A percentile compares a stretch with the other conserved stretches of the same genome.
Evolutionary conservation across 2,329 filamentous ascomycete genomes (phyloP).

Genomic region (Rhexocercosporidium sp.): DNA sequence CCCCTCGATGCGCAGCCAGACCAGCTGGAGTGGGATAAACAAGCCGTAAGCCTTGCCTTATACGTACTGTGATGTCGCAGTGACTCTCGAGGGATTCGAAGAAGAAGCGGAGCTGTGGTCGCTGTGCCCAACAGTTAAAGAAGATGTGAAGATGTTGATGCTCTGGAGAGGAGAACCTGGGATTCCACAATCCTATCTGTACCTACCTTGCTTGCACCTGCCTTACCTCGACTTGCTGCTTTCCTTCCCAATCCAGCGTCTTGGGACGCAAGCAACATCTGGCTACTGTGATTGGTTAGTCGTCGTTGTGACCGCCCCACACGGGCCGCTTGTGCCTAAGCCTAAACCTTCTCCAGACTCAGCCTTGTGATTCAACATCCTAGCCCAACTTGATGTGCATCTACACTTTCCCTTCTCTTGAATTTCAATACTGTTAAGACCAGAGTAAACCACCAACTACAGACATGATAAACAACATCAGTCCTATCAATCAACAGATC

Average conservation of each 20-base stretch:
- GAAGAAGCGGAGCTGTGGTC: not conserved
- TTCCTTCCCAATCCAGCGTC: conserved; percentile 12
- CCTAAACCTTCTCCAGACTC: not conserved
- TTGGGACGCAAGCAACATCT: not conserved
- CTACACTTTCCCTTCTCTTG: conserved; percentile 3
- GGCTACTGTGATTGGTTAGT: conserved; percentile 5
- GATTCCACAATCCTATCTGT: not conserved
- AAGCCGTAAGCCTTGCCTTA: conserved; percentile 1
- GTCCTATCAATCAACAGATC: no score
- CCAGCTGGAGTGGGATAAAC: conserved; percentile 8
- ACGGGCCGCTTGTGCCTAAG: not conserved
- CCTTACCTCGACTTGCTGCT: conserved; percentile 6
- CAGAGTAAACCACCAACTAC: not conserved
- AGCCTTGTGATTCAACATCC: conserved; percentile 12
- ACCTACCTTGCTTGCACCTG: no score
- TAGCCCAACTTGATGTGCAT: not conserved
- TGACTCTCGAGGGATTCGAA: no score
- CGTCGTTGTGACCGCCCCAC: not conserved
- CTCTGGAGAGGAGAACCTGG: not conserved
- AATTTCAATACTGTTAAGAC: not conserved
- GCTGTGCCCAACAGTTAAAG: not conserved
- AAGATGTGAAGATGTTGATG: not conserved
- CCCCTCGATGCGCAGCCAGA: not conserved
- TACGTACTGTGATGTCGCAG: not conserved
- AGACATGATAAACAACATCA: not conserved